Conservation (phyloP, 768 basidiomycete genomes). For the Lactarius hengduanensis region DNA sequence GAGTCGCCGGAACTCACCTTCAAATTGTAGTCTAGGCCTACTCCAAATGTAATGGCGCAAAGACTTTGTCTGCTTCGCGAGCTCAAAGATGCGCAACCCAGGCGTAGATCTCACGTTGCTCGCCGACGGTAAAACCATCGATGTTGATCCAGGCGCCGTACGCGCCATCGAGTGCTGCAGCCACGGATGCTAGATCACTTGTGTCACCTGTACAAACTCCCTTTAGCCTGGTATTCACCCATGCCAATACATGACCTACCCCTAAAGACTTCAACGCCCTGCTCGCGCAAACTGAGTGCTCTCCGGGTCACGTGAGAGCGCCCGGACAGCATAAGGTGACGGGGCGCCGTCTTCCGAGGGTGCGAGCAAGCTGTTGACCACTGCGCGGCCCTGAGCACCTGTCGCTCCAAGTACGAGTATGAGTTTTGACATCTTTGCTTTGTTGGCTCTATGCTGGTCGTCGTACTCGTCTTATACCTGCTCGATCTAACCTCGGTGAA, state of each 20-base stretch:
- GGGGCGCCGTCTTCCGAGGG: slow-evolving; percentile 37
- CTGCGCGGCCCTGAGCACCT: slow-evolving; percentile 43
- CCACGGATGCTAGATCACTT: slow-evolving; percentile 31
- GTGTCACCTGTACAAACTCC: slow-evolving; percentile 12
- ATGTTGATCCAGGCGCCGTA: slow-evolving; percentile 42
- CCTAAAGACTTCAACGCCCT: slow-evolving; percentile 39
- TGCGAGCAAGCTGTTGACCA: slow-evolving; percentile 39
- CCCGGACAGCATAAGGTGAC: slow-evolving; percentile 43
- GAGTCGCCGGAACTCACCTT: slow-evolving; percentile 33
- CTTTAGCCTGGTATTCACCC: background rate
- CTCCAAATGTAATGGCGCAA: slow-evolving; percentile 43
- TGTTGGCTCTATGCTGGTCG: background rate
- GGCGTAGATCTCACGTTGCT: slow-evolving; percentile 41
- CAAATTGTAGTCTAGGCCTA: slow-evolving; percentile 40
- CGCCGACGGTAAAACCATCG: slow-evolving; percentile 40
- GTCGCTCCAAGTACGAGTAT: slow-evolving; percentile 47
- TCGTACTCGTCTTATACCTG: background rate
- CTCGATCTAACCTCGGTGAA: background rate
- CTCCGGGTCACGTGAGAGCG: slow-evolving; percentile 39
- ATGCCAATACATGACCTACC: slow-evolving; percentile 31
- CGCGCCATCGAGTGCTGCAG: slow-evolving; percentile 36
- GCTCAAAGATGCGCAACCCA: slow-evolving; percentile 44
- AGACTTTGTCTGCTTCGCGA: slow-evolving; percentile 35
- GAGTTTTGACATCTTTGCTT: slow-evolving; percentile 32
- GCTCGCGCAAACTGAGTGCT: slow-evolving; percentile 36